Conservation (phyloP, 768 basidiomycete species). For the Tylopilus intermedius region DNA sequence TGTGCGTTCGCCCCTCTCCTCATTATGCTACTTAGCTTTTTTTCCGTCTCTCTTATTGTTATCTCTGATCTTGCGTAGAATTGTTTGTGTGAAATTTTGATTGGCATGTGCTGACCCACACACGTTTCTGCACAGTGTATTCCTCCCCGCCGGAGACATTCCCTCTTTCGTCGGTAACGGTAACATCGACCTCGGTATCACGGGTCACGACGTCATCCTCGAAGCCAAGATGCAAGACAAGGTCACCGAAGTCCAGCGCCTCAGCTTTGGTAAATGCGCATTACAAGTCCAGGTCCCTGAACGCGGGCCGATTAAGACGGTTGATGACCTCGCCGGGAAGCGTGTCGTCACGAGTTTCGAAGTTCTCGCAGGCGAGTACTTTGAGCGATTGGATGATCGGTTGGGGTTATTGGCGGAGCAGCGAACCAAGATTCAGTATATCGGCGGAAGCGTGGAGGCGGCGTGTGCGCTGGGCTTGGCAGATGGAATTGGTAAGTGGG, state of each 20-base stretch:
- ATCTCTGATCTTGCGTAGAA: too few species aligned
- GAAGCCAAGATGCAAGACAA: constrained; percentile 78
- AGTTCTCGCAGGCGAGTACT: constrained; percentile 77
- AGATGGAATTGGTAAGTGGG: constrained; percentile 83
- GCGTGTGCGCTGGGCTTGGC: constrained; percentile 95
- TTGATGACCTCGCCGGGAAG: constrained; percentile 83
- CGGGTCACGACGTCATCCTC: constrained; percentile 95
- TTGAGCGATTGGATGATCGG: constrained; percentile 56
- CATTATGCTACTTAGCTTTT: background rate
- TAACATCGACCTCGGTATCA: constrained; percentile 94
- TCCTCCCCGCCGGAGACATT: constrained; percentile 94
- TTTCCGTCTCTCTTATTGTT: too few species aligned
- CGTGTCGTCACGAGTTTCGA: constrained; percentile 94
- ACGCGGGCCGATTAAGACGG: constrained; percentile 55
- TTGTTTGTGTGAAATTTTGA: background rate
- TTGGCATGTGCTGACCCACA: background rate
- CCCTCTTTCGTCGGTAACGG: constrained; percentile 98
- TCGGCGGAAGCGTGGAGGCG: constrained; percentile 97
- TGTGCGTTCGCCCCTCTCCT: constrained; percentile 46
- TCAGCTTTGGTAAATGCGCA: constrained; percentile 90
- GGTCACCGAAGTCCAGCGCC: constrained; percentile 73
- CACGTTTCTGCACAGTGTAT: constrained; percentile 54
- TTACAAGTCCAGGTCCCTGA: constrained; percentile 92
- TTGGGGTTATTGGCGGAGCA: constrained; percentile 48
- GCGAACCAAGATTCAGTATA: constrained; percentile 84